Base-by-base conservation (phyloP, 495 filamentous ascomycete genomes). In the Aspergillus bridgeri region DNA sequence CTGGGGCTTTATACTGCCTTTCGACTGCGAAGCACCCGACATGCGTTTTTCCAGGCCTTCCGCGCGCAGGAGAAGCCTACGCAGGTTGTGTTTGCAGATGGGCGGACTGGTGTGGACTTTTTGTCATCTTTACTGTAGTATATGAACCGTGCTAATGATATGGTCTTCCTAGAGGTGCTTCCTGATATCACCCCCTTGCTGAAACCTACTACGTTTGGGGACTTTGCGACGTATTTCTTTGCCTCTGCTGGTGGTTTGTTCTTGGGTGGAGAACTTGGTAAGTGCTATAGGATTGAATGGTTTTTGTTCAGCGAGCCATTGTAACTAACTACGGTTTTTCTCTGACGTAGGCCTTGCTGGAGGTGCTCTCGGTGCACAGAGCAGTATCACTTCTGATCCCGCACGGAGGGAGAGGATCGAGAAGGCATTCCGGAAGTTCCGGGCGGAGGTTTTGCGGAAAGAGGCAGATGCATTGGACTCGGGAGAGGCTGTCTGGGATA, bases 141-240 rank as follows among this genome's bases (percentile, higher is more conserved):
- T n/a, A 42, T 19, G n/a, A 48, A 3, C 18, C 8, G 0, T 25
- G 21, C 53, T 54, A 45, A 55, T 51, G 33, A n/a, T 15, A 8
- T n/a, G n/a, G n/a, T n/a, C n/a, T 42, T 48, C 22, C 42, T 61
- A 87, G 86, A 88, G 61, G 53, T 78, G 0, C 71, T 89, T 38
- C 86, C 86, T 0, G 83, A 89, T 61, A 69, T 87, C 21, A 82
- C 83, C 5, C 75, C 75, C 0, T 58, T 83, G 20, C 58, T 88
- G 29, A 75, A 80, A 42, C 86, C 86, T 0, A 82, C 80, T 3
- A 69, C 72, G 0, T 65, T 82, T 42, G 85, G 85, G 18, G 86
- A 89, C 56, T 60, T 83, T 27, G 82, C 82, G 13, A 83, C 86
- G 0, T 87, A 86, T 60, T 73, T 79, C 65, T 83, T 88, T 65